phyloP scores from a whole-genome alignment of 352 stramenopile species.

The Pythium myriotylum region DNA sequence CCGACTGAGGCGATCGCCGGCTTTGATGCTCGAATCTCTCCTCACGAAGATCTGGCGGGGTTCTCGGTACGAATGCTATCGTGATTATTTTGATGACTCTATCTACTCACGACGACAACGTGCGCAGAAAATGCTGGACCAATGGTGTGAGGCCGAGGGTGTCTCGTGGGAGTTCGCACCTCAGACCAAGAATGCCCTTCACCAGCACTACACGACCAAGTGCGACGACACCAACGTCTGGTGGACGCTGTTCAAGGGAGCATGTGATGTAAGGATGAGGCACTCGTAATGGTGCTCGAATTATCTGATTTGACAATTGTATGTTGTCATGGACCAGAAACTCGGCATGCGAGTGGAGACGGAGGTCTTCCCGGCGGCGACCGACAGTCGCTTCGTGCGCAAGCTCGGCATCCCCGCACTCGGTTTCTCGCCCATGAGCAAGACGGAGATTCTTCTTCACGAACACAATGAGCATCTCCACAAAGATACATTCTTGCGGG shows the following conservation, averaged over 20 bases:
- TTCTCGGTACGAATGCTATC: constrained; percentile 49
- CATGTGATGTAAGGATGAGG: constrained; percentile 22
- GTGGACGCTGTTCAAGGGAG: constrained; percentile 56
- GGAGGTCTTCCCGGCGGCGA: constrained; percentile 94
- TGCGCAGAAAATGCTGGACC: constrained; percentile 76
- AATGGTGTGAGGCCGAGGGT: constrained; percentile 87
- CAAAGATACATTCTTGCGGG: constrained; percentile 90
- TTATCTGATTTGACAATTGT: no score
- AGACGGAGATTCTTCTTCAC: constrained; percentile 94
- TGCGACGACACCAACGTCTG: constrained; percentile 51
- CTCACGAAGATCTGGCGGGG: constrained; percentile 79
- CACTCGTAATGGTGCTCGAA: no score
- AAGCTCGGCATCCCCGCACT: constrained; percentile 90
- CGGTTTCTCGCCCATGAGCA: constrained; percentile 94
- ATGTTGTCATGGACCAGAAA: constrained; percentile 9
- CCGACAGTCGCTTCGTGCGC: constrained; percentile 93
- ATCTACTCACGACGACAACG: not conserved
- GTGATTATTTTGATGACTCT: not conserved
- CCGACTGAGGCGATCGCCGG: constrained; percentile 88
- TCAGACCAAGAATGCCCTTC: constrained; percentile 38
- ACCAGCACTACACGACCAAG: constrained; percentile 63
- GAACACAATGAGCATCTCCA: constrained; percentile 96
- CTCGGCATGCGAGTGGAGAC: constrained; percentile 64
- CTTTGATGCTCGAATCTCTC: constrained; percentile 95
- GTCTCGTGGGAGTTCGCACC: constrained; percentile 80